A percentile compares a stretch with the other conserved stretches of the same genome.
phyloP scores from a whole-genome alignment of 164 flowering plant genomes.

The Umbilicus rupestris region DNA sequence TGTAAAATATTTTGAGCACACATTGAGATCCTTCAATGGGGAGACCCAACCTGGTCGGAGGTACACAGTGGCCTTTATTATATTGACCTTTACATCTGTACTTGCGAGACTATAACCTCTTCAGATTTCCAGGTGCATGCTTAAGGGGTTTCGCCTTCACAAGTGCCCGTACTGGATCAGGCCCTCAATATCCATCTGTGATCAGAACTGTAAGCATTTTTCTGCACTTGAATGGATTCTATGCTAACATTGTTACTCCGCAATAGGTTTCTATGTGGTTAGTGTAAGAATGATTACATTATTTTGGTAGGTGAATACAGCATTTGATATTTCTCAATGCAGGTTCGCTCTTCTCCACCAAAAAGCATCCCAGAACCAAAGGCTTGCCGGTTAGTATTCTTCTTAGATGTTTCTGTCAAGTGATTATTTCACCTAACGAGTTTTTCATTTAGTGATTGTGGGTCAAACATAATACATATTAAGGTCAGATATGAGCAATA shows the following conservation, averaged over 20 bases:
- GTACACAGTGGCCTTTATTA: slow-evolving; percentile 23
- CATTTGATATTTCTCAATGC: slow-evolving; percentile 3
- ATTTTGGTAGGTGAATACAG: neutral
- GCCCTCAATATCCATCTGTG: slow-evolving; percentile 79
- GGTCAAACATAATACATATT: too few species aligned
- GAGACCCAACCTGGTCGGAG: slow-evolving; percentile 91
- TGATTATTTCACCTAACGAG: too few species aligned
- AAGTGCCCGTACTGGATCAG: slow-evolving; percentile 97
- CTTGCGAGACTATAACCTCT: slow-evolving; percentile 7
- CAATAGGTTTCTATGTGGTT: neutral
- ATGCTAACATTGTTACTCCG: neutral
- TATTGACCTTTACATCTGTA: neutral
- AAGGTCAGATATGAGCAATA: too few species aligned
- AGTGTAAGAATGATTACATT: too few species aligned
- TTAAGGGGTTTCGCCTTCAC: slow-evolving; percentile 94
- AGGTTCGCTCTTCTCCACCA: slow-evolving; percentile 87
- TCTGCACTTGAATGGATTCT: neutral
- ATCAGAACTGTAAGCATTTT: slow-evolving; percentile 66
- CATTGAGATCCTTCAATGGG: slow-evolving; percentile 76
- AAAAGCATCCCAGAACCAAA: slow-evolving; percentile 85
- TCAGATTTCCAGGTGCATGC: slow-evolving; percentile 70
- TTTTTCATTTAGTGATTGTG: too few species aligned
- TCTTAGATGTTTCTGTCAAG: neutral
- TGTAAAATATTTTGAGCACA: slow-evolving; percentile 93
- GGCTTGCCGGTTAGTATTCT: slow-evolving; percentile 52